Conservation (phyloP, 192 early-diverging fungal genomes). For the Umbelopsis ramanniana region DNA sequence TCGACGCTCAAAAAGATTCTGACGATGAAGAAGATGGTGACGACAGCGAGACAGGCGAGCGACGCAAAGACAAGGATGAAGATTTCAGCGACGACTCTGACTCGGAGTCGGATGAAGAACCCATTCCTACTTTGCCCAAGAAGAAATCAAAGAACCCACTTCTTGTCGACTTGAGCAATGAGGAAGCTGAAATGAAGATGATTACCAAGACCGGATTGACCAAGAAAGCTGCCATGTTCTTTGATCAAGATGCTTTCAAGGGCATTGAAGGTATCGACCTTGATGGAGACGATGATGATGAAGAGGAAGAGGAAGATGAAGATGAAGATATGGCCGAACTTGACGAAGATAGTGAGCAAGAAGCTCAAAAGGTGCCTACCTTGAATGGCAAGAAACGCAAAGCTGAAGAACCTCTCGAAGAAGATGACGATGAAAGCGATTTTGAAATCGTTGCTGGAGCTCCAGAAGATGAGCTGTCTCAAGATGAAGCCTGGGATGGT, state of each 20-base stretch:
- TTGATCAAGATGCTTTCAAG: slow-evolving; percentile 94
- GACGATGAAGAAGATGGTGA: slow-evolving; percentile 53
- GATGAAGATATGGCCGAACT: slow-evolving; percentile 31
- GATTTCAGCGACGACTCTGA: slow-evolving; percentile 47
- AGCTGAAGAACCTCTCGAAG: slow-evolving; percentile 44
- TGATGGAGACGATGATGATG: slow-evolving; percentile 63
- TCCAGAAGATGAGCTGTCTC: slow-evolving; percentile 36
- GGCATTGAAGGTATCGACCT: slow-evolving; percentile 55
- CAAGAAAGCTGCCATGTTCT: slow-evolving; percentile 89
- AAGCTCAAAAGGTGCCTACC: slow-evolving; percentile 32
- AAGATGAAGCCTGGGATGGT: slow-evolving; percentile 64
- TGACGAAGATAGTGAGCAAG: slow-evolving; percentile 32
- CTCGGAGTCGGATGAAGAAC: slow-evolving; percentile 24
- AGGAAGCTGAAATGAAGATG: slow-evolving; percentile 53
- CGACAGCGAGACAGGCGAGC: slow-evolving; percentile 22
- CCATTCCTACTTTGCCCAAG: slow-evolving; percentile 24
- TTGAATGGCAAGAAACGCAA: slow-evolving; percentile 56
- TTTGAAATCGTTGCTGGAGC: slow-evolving; percentile 58
- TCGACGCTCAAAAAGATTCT: slow-evolving; percentile 52
- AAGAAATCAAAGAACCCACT: slow-evolving; percentile 55
- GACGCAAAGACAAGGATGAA: slow-evolving; percentile 40
- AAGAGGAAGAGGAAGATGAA: slow-evolving; percentile 44
- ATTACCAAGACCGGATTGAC: slow-evolving; percentile 64
- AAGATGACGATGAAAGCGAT: slow-evolving; percentile 54
- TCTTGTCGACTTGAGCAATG: slow-evolving; percentile 57